These are phyloP conservation scores for Dactylellina leptospora DNA, from an alignment of 2,329 filamentous ascomycete genomes.

Conservation along the genomic window DNA sequence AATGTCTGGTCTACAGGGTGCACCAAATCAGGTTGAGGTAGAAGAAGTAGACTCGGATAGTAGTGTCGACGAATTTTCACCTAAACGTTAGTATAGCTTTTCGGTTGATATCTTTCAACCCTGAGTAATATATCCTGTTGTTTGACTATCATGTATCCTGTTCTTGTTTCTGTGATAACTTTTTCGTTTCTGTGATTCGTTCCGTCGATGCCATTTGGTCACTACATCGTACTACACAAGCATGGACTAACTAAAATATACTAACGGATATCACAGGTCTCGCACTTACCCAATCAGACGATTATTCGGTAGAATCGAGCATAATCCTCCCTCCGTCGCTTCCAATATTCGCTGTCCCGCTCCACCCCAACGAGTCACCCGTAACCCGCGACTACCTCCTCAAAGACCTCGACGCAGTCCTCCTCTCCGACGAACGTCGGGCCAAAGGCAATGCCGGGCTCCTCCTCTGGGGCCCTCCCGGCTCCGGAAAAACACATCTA, in stretches of 20 bases:
- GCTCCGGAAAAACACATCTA: slow-evolving; percentile 74
- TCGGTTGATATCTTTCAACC: neutral
- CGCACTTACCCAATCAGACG: slow-evolving; percentile 17
- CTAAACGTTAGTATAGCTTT: slow-evolving; percentile 39
- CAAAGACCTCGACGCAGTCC: slow-evolving; percentile 67
- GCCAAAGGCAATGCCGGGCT: slow-evolving; percentile 70
- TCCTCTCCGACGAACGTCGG: slow-evolving; percentile 68
- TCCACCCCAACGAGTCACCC: slow-evolving; percentile 67
- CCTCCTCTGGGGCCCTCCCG: slow-evolving; percentile 71
- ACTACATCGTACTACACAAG: neutral
- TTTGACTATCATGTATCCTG: slow-evolving; percentile 22
- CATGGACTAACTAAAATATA: slow-evolving; percentile 7
- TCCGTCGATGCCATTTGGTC: neutral
- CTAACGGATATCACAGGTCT: slow-evolving; percentile 4
- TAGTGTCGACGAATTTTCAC: slow-evolving; percentile 12
- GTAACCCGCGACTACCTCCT: slow-evolving; percentile 70
- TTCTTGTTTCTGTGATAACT: neutral
- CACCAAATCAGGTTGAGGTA: slow-evolving; percentile 25
- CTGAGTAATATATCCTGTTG: slow-evolving; percentile 22
- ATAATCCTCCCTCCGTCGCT: slow-evolving; percentile 39
- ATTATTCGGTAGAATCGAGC: slow-evolving; percentile 33
- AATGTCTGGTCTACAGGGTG: slow-evolving; percentile 20
- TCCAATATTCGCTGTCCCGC: slow-evolving; percentile 52
- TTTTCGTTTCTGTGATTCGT: neutral
- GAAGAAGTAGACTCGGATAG: slow-evolving; percentile 36